A percentile compares a stretch with the other conserved stretches of the same genome.
phyloP scores from a whole-genome alignment of 2,329 filamentous ascomycete genomes.

The Daldinia eschscholtzii region DNA sequence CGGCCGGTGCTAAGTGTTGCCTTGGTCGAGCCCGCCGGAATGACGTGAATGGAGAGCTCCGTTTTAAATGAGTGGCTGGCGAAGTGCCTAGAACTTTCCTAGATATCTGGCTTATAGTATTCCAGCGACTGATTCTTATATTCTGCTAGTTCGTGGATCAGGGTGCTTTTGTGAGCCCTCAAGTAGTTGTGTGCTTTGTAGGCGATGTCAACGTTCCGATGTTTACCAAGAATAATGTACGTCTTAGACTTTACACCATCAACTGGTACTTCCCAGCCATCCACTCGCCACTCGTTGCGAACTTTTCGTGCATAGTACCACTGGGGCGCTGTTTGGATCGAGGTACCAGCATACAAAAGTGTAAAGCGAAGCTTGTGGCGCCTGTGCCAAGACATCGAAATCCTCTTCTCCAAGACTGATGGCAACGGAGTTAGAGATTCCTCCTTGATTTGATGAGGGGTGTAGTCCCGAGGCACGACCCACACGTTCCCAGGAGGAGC shows the following conservation, averaged over 20 bases:
- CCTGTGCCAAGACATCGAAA: background rate
- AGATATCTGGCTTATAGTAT: background rate
- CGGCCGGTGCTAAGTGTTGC: background rate
- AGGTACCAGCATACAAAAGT: background rate
- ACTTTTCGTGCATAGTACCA: background rate
- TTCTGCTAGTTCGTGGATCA: background rate
- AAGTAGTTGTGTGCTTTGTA: background rate
- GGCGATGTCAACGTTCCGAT: background rate
- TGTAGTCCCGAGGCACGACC: background rate
- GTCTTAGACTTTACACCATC: background rate
- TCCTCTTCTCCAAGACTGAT: background rate
- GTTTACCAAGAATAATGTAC: background rate
- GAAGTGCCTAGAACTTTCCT: background rate
- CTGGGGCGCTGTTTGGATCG: background rate
- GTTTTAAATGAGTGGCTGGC: background rate
- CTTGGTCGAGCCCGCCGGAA: background rate
- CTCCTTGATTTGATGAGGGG: background rate
- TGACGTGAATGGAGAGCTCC: background rate
- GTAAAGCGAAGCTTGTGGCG: background rate
- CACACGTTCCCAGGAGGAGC: background rate
- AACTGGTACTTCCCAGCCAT: background rate
- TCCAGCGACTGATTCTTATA: background rate
- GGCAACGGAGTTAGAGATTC: background rate
- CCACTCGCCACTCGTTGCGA: background rate
- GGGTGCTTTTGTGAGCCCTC: background rate